Evolutionary conservation across 1,284 basidiomycete species (phyloP).

Genomic region (Boletellus deceptivus): DNA sequence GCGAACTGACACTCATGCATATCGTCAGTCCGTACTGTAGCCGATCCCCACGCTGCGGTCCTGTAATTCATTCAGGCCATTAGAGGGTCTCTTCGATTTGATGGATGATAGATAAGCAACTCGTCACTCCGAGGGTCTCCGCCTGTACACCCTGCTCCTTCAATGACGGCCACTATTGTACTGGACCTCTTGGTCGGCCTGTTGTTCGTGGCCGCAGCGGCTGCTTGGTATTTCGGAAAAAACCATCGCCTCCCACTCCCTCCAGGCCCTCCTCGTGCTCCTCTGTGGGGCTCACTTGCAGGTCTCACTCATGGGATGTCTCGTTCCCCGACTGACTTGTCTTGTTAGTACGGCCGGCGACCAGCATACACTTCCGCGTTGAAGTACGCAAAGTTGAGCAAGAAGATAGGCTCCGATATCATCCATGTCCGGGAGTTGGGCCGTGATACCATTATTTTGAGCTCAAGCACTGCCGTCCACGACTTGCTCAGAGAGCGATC

Average conservation of each 20-base stretch:
- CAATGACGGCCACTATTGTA: not conserved
- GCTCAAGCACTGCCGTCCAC: not conserved
- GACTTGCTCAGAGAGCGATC: slow-evolving; percentile 6
- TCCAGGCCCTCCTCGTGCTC: too few species aligned
- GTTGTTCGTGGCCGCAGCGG: too few species aligned
- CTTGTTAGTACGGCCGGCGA: too few species aligned
- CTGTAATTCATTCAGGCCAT: too few species aligned
- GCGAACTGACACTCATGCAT: too few species aligned
- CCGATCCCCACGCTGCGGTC: too few species aligned
- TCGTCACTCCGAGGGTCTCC: too few species aligned
- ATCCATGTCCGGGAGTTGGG: slow-evolving; percentile 8
- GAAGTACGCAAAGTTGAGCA: not conserved
- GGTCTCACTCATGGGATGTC: not conserved
- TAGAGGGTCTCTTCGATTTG: not conserved
- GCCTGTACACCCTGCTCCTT: not conserved
- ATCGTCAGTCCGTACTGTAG: too few species aligned
- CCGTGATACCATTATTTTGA: slow-evolving; percentile 7
- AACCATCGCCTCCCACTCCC: too few species aligned
- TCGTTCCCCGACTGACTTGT: too few species aligned
- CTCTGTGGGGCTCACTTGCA: slow-evolving; percentile 6
- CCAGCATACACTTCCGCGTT: too few species aligned
- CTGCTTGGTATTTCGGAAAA: too few species aligned
- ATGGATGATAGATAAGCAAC: not conserved
- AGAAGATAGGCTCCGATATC: slow-evolving; percentile 5
- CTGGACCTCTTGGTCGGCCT: slow-evolving; percentile 1